Base-by-base conservation (phyloP, 2,329 filamentous ascomycete species). In the Diatrype stigma region DNA sequence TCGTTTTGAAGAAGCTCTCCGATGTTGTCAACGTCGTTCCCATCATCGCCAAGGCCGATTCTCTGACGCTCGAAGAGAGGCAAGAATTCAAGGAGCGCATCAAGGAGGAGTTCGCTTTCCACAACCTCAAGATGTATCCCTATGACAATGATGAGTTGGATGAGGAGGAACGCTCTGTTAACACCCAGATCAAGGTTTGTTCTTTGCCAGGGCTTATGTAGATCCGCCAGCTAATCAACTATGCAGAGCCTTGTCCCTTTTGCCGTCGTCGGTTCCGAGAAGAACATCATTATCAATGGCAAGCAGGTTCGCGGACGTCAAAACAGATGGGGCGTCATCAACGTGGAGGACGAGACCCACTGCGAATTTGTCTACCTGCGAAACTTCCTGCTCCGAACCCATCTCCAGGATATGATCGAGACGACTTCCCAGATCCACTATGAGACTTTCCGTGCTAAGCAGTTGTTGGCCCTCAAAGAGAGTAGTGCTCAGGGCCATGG, bases 61-160 rank as follows among this genome's bases (percentile, higher is more conserved):
- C 91, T 48, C 79, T 99, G 67, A 99, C 94, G 14, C 80, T 96
- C 32, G 93, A 99, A 74, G 94, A 99, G 82, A 87, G 94, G 63
- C 85, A 85, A 70, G 89, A 87, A 46, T 99, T 99, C 85, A 99
- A 99, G 85, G 90, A 96, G 78, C 85, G 88, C 72, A 99, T 99
- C 80, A 96, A 96, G 88, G 94, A 97, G 81, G 94, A 99, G 74
- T 99, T 99, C 72, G 80, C 89, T 52, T 99, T 99, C 87, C 94
- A 99, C 84, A 97, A 97, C 81, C 84, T 99, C 68, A 93, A 96
- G 82, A 99, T 99, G 94, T 99, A 96, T 81, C 94, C 94, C 54
- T 99, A 99, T 73, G 94, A 99, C 73, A 97, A 96, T 70, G 94
- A 99, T 66, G 94, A 99, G 80, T 87, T 97, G 63, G 94, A 99